These are phyloP conservation scores for Phialocephala subalpina DNA, from an alignment of 2,329 filamentous ascomycete genomes.

Conservation along the genomic window DNA sequence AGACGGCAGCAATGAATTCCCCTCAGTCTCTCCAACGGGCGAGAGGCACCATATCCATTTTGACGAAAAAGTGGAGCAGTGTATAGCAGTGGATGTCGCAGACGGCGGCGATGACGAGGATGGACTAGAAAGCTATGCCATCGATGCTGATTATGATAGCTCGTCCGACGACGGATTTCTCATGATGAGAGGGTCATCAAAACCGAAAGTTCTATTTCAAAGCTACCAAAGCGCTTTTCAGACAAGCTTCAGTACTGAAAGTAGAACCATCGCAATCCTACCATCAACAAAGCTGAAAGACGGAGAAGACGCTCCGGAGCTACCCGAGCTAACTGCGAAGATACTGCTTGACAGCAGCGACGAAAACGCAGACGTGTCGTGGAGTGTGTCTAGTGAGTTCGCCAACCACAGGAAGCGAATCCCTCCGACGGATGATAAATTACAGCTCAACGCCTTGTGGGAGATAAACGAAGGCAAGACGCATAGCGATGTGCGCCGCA, in stretches of 20 bases:
- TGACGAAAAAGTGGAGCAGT: slow-evolving; percentile 91
- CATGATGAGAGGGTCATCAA: slow-evolving; percentile 10
- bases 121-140: neutral
- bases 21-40: neutral
- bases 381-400: too few relatives aligned
- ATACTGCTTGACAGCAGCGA: too few relatives aligned
- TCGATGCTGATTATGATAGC: too few relatives aligned
- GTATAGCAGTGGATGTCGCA: slow-evolving; percentile 79
- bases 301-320: too few relatives aligned
- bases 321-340: too few relatives aligned
- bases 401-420: too few relatives aligned
- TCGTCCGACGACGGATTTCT: slow-evolving; percentile 9
- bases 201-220: neutral
- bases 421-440: too few relatives aligned
- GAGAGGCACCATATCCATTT: slow-evolving; percentile 85
- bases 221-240: slow-evolving; percentile 1
- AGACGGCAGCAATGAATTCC: neutral
- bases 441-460: too few relatives aligned
- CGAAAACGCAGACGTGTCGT: too few relatives aligned
- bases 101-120: slow-evolving; percentile 37
- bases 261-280: slow-evolving; percentile 3
- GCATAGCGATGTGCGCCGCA: too few relatives aligned
- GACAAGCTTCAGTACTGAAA: slow-evolving; percentile 5
- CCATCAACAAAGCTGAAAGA: too few relatives aligned
- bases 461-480: too few relatives aligned